phyloP scores from a whole-genome alignment of 2,329 filamentous ascomycete species.

The Paradendryphiella salina region DNA sequence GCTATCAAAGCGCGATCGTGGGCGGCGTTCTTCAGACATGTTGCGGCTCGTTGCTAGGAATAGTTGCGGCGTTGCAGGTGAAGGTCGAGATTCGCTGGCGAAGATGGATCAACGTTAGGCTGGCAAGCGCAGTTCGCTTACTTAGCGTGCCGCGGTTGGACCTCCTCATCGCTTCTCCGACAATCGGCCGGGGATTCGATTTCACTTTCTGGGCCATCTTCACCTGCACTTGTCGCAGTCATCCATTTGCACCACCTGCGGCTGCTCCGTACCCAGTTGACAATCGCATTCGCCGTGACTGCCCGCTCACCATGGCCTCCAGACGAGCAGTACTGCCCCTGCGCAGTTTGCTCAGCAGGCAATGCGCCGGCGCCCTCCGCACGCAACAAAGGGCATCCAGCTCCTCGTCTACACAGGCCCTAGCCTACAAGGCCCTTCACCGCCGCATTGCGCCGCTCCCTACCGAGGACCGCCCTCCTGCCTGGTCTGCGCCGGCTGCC shows the following conservation, averaged over 20 bases:
- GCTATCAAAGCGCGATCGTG: conserved; percentile 93
- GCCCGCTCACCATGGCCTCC: conserved; percentile 47
- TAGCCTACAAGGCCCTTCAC: conserved; percentile 96
- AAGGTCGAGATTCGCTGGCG: conserved; percentile 2
- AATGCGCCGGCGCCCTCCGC: conserved; percentile 32
- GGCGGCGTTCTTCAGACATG: conserved; percentile 81
- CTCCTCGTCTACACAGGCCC: conserved; percentile 80
- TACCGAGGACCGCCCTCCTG: conserved; percentile 72
- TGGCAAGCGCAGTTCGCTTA: conserved; percentile 10
- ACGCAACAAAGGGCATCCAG: conserved; percentile 46
- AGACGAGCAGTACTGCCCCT: conserved; percentile 48
- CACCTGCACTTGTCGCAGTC: not conserved
- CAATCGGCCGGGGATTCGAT: conserved; percentile 13
- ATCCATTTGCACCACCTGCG: not conserved
- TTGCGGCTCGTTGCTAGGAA: conserved; percentile 8
- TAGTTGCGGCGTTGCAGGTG: conserved; percentile 1
- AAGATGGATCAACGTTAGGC: conserved; percentile 2
- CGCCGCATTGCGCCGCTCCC: conserved; percentile 85
- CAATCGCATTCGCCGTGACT: conserved; percentile 23
- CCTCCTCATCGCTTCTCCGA: conserved; percentile 10
- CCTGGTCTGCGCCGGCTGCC: conserved; percentile 87
- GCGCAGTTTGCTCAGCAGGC: conserved; percentile 38
- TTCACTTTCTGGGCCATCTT: conserved; percentile 15
- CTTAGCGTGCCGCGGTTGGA: conserved; percentile 13
- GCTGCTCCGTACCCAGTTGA: not conserved